Conservation (phyloP, 306 rosid species). For the Boehmeria nivea region DNA sequence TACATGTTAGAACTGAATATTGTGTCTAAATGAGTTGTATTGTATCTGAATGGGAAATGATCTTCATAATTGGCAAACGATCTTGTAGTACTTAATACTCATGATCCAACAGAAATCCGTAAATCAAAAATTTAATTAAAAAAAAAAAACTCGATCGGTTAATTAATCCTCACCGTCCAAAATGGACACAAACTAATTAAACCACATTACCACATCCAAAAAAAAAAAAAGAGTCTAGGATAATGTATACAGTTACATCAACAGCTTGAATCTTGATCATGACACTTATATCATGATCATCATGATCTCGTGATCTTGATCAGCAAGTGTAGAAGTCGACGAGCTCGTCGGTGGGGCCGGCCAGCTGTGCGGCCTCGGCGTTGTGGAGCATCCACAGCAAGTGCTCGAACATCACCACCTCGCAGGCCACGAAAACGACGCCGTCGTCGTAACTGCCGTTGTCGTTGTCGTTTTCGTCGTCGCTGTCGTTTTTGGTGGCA, state of each 20-base stretch:
- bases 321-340: conserved; percentile 74
- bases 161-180: conserved; percentile 18
- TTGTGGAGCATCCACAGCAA: conserved; percentile 87
- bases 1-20: too few species aligned
- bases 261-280: conserved; percentile 4
- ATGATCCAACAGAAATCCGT: not conserved
- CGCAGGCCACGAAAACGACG: conserved; percentile 55
- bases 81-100: not conserved
- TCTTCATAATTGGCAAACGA: too few species aligned
- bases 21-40: too few species aligned
- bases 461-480: conserved; percentile 2
- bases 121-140: not conserved
- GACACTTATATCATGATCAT: too few species aligned
- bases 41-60: too few species aligned
- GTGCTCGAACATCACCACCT: conserved; percentile 91
- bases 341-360: conserved; percentile 70
- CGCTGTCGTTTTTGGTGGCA: too few species aligned
- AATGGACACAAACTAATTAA: conserved; percentile 12
- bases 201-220: too few species aligned
- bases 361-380: conserved; percentile 51
- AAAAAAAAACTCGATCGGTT: not conserved
- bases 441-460: conserved; percentile 10
- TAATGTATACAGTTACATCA: conserved; percentile 21
- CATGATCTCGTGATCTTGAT: conserved; percentile 18
- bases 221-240: conserved; percentile 8